These are phyloP conservation scores for Pleurozium schreberi DNA, from an alignment of 225 moss, liverwort and hornwort species.

Conservation along the genomic window DNA sequence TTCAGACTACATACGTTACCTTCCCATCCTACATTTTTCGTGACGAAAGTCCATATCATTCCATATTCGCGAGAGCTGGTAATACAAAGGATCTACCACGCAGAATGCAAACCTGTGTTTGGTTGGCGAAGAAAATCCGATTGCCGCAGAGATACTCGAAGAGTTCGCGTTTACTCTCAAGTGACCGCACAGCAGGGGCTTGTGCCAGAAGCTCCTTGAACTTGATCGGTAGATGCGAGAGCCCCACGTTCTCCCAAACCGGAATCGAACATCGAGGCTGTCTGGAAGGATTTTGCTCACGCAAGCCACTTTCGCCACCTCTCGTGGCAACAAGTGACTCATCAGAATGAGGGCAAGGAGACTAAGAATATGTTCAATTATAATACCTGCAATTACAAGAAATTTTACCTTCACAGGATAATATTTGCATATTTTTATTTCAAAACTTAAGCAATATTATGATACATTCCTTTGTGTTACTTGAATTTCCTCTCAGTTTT, in stretches of 20 bases:
- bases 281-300: constrained; percentile 7
- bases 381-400: too few species aligned
- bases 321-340: constrained; percentile 5
- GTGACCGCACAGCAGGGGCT: not conserved
- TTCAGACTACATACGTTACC: not conserved
- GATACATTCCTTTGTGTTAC: too few species aligned
- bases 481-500: too few species aligned
- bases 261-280: constrained; percentile 8
- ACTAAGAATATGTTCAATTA: too few species aligned
- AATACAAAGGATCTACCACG: not conserved
- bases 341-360: constrained; percentile 10
- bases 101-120: not conserved
- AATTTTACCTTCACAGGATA: too few species aligned
- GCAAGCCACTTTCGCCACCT: constrained; percentile 13
- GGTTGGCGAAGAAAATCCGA: not conserved
- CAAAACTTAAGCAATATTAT: too few species aligned
- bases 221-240: not conserved
- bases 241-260: constrained; percentile 11
- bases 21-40: not conserved
- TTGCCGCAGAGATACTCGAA: constrained; percentile 9
- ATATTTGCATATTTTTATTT: too few species aligned
- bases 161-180: constrained; percentile 2
- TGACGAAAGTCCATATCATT: not conserved
- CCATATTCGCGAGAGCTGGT: not conserved
- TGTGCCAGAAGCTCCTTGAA: not conserved